Evolutionary conservation across 495 filamentous ascomycete species (phyloP).

Genomic region (Podospora tetraspora): DNA sequence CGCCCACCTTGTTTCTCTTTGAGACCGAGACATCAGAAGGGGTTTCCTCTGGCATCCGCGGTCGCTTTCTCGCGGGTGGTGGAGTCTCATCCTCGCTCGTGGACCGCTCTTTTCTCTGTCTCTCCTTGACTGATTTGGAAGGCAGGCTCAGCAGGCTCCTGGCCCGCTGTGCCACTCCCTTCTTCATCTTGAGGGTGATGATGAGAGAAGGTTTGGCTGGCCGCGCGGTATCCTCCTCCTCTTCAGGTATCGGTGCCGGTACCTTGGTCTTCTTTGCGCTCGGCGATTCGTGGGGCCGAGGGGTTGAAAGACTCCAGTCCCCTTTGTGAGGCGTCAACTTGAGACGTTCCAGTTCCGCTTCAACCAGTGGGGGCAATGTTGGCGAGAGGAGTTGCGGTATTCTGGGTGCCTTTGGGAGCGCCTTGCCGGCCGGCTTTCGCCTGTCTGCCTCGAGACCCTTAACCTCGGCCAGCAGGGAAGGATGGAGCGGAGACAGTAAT

Average conservation of each 20-base stretch:
- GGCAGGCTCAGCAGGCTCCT: slow-evolving; percentile 42
- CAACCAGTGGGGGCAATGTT: slow-evolving; percentile 41
- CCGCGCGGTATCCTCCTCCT: slow-evolving; percentile 26
- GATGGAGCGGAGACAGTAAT: slow-evolving; percentile 40
- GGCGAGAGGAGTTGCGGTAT: slow-evolving; percentile 45
- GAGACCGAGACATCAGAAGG: slow-evolving; percentile 20
- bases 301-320: slow-evolving; percentile 26
- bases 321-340: slow-evolving; percentile 29
- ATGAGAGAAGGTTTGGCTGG: slow-evolving; percentile 22
- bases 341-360: slow-evolving; percentile 36
- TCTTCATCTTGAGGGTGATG: slow-evolving; percentile 40
- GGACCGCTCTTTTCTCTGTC: slow-evolving; percentile 37
- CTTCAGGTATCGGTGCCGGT: slow-evolving; percentile 24
- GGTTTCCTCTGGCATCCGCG: slow-evolving; percentile 32
- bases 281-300: slow-evolving; percentile 33
- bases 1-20: slow-evolving; percentile 32
- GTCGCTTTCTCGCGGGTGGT: slow-evolving; percentile 39
- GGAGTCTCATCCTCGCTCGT: slow-evolving; percentile 35
- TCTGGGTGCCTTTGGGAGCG: slow-evolving; percentile 20
- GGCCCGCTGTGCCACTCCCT: slow-evolving; percentile 35
- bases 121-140: slow-evolving; percentile 36
- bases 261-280: slow-evolving; percentile 36
- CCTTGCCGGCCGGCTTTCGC: slow-evolving; percentile 33
- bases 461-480: slow-evolving; percentile 31
- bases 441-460: slow-evolving; percentile 23